phyloP scores from a whole-genome alignment of 306 rosid species.

The Rubus idaeus region DNA sequence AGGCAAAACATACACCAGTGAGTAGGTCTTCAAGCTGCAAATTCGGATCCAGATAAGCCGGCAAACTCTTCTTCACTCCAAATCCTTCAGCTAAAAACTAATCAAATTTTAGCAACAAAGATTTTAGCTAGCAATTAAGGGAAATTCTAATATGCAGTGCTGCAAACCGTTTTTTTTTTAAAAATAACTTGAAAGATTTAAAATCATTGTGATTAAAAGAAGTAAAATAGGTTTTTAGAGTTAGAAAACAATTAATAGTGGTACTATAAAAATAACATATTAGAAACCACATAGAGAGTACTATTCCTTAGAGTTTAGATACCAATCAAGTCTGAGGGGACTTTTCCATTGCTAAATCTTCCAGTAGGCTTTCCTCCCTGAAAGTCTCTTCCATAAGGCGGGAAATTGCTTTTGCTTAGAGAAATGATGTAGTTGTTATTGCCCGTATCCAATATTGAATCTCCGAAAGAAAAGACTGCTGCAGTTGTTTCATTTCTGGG shows the following conservation, averaged over 20 bases:
- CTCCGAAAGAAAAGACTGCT: constrained; percentile 66
- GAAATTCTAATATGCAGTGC: too few relatives aligned
- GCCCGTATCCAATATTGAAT: constrained; percentile 67
- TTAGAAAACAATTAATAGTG: too few relatives aligned
- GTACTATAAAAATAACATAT: not conserved
- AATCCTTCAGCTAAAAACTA: constrained; percentile 45
- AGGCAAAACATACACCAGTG: constrained; percentile 78
- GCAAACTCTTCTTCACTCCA: constrained; percentile 57
- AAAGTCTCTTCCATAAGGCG: constrained; percentile 69
- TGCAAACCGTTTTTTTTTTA: too few relatives aligned
- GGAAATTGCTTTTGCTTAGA: constrained; percentile 50
- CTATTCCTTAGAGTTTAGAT: not conserved
- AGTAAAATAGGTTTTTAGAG: too few relatives aligned
- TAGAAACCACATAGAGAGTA: not conserved
- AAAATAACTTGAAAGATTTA: too few relatives aligned
- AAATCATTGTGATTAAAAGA: too few relatives aligned
- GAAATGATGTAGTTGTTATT: constrained; percentile 59
- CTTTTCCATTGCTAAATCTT: constrained; percentile 65
- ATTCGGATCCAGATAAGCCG: constrained; percentile 61
- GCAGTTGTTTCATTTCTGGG: constrained; percentile 43
- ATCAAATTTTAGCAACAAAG: not conserved
- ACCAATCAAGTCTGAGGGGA: constrained; percentile 65
- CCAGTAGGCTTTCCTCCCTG: constrained; percentile 55
- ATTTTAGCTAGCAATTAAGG: not conserved
- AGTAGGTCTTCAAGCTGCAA: constrained; percentile 52